A percentile compares a stretch with the other conserved stretches of the same genome.
These are phyloP conservation scores for Marasmius fiardii DNA, from an alignment of 1,284 basidiomycete genomes.

Conservation along the genomic window DNA sequence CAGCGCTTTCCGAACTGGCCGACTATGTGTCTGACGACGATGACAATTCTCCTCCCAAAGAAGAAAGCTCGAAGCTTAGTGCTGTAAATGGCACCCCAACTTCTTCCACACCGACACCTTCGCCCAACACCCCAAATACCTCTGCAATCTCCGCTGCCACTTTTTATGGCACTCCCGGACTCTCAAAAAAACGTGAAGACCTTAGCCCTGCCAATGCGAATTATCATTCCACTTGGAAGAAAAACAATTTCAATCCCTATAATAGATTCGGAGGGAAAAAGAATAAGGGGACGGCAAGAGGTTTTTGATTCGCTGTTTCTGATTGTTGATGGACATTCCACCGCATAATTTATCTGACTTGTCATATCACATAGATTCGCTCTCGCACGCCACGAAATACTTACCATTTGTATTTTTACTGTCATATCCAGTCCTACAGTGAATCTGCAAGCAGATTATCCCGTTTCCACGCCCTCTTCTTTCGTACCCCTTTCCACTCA, in stretches of 20 bases:
- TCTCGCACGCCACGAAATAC: no score
- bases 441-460: no score
- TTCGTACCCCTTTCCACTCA: no score
- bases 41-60: slow-evolving; percentile 2
- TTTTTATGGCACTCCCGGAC: slow-evolving; percentile 1
- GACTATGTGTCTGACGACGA: slow-evolving; percentile 56
- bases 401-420: no score
- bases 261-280: not conserved
- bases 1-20: slow-evolving; percentile 29
- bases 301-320: not conserved
- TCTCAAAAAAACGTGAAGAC: not conserved
- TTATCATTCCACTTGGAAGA: not conserved
- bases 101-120: not conserved
- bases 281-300: slow-evolving; percentile 1
- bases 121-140: not conserved
- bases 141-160: not conserved
- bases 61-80: slow-evolving; percentile 4
- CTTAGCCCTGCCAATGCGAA: not conserved
- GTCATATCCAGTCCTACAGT: no score
- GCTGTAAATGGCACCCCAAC: not conserved
- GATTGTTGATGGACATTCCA: not conserved
- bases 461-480: no score
- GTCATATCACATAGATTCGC: not conserved
- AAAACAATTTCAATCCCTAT: not conserved
- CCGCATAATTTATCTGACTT: not conserved